A percentile compares a stretch with the other conserved stretches of the same genome.
These are phyloP conservation scores for Westerdykella aurantiaca DNA, from an alignment of 2,329 filamentous ascomycete species.

Conservation along the genomic window DNA sequence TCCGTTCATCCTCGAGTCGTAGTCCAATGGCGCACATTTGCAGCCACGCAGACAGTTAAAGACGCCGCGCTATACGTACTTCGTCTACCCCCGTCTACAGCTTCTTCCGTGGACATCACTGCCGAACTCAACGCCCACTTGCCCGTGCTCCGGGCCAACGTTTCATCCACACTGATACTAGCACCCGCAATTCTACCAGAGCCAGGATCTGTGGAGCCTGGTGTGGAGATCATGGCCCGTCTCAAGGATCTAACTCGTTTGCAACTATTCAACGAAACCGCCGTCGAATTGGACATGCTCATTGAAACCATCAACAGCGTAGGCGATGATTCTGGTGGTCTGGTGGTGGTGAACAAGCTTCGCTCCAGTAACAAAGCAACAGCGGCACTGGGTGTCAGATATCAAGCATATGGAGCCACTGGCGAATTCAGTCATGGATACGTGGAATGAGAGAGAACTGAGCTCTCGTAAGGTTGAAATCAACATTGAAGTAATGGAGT, in stretches of 20 bases:
- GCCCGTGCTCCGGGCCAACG: slow-evolving; percentile 24
- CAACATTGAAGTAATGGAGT: no score
- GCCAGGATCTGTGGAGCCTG: slow-evolving; percentile 3
- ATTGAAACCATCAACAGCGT: slow-evolving; percentile 22
- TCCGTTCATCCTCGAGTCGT: slow-evolving; percentile 5
- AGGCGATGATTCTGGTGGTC: slow-evolving; percentile 10
- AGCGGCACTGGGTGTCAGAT: neutral
- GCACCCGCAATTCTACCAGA: slow-evolving; percentile 16
- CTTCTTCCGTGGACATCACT: slow-evolving; percentile 9
- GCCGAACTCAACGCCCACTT: slow-evolving; percentile 31
- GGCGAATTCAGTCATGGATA: no score
- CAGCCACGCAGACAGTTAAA: slow-evolving; percentile 19
- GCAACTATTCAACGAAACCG: slow-evolving; percentile 26
- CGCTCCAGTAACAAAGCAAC: slow-evolving; percentile 1
- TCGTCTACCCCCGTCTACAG: slow-evolving; percentile 15
- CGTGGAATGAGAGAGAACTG: no score
- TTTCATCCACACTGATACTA: slow-evolving; percentile 23
- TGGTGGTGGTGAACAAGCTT: slow-evolving; percentile 7
- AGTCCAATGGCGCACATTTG: slow-evolving; percentile 14
- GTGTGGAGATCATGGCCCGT: slow-evolving; percentile 3
- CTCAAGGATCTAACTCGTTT: slow-evolving; percentile 26
- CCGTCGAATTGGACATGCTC: slow-evolving; percentile 25
- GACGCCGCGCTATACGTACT: slow-evolving; percentile 36
- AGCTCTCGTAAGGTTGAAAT: no score
- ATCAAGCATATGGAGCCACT: neutral